phyloP scores from a whole-genome alignment of 768 basidiomycete genomes.

The Daedalea quercina region DNA sequence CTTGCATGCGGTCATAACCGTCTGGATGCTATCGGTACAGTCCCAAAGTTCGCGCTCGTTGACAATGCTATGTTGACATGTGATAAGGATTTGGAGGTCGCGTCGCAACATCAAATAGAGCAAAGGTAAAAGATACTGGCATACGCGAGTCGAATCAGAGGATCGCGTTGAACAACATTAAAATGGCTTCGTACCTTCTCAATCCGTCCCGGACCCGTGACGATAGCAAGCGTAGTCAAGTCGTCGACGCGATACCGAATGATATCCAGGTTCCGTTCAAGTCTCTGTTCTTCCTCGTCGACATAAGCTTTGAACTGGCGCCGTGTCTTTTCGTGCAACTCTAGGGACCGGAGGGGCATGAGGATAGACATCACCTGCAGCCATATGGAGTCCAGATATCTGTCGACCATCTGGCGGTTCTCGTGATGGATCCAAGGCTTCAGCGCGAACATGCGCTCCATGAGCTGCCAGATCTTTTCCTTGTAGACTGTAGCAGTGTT shows the following conservation, averaged over 20 bases:
- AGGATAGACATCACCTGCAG: constrained; percentile 6
- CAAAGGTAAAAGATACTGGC: constrained; percentile 29
- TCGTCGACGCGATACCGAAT: constrained; percentile 28
- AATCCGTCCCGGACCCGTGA: constrained; percentile 27
- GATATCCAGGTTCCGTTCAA: constrained; percentile 22
- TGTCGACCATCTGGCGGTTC: constrained; percentile 18
- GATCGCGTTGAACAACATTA: neutral
- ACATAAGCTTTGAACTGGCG: constrained; percentile 21
- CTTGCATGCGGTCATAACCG: constrained; percentile 14
- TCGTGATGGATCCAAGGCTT: constrained; percentile 5
- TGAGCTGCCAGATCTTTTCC: constrained; percentile 8
- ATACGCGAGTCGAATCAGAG: neutral
- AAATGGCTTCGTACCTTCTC: constrained; percentile 23
- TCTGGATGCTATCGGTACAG: constrained; percentile 14
- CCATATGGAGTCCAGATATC: constrained; percentile 18
- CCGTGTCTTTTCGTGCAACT: constrained; percentile 16
- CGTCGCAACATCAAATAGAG: constrained; percentile 27
- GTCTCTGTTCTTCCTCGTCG: constrained; percentile 18
- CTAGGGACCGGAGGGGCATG: constrained; percentile 7
- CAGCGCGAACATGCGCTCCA: constrained; percentile 12
- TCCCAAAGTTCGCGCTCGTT: constrained; percentile 25
- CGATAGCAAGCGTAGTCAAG: constrained; percentile 21
- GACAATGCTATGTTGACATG: constrained; percentile 19
- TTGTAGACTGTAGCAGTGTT: constrained; percentile 9
- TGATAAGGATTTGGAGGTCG: constrained; percentile 27